Conservation (phyloP, 306 rosid genomes). For the Senna tora region DNA sequence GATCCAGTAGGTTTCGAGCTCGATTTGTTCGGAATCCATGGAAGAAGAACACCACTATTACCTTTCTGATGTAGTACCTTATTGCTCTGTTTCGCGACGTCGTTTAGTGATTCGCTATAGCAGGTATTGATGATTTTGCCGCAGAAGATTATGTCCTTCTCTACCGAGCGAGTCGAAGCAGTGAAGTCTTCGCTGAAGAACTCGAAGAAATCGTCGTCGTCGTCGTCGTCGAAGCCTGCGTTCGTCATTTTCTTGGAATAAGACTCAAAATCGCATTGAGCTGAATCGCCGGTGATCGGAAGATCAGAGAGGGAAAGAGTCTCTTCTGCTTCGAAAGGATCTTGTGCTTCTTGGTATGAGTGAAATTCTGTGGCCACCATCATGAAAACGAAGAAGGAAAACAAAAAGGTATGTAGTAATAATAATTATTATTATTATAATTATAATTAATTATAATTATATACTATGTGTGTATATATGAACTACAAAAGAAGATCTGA, state of each 20-base stretch:
- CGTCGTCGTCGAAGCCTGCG: conserved; percentile 19
- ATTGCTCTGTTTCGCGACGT: neutral
- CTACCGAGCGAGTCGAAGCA: conserved; percentile 37
- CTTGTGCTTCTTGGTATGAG: conserved; percentile 26
- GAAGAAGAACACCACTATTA: neutral
- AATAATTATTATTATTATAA: too few species aligned
- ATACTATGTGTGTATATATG: too few species aligned
- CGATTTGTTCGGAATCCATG: conserved; percentile 26
- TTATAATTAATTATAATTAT: too few species aligned
- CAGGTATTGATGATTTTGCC: conserved; percentile 71
- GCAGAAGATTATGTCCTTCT: conserved; percentile 64
- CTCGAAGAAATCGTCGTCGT: conserved; percentile 69
- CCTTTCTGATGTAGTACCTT: neutral
- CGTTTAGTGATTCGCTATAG: conserved; percentile 33
- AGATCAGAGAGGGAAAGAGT: conserved; percentile 76
- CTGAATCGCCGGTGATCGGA: conserved; percentile 54
- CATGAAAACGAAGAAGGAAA: neutral
- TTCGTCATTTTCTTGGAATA: conserved; percentile 45
- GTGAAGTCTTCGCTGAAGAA: conserved; percentile 68
- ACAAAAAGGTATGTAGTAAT: neutral
- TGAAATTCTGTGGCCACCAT: conserved; percentile 47
- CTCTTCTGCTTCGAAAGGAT: conserved; percentile 62
- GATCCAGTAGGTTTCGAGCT: neutral
- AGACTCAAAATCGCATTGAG: conserved; percentile 48
- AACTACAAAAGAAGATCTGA: neutral